Base-by-base conservation (phyloP, 768 basidiomycete species). In the Fistulinella prunicolor region DNA sequence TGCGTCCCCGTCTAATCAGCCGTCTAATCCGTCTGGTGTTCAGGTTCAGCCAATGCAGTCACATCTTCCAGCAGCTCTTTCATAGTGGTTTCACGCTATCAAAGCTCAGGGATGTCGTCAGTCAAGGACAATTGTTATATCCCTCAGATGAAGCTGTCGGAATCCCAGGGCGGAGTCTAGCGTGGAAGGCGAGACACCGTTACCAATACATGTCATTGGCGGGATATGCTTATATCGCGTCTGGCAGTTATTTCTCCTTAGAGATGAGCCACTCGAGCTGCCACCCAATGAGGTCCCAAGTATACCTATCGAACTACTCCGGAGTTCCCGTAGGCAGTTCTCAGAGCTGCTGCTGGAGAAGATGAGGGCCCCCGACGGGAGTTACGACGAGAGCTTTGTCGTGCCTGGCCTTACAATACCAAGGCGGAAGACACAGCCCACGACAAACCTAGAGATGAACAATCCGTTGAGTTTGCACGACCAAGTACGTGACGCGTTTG, bases 361-460 rank as follows among this genome's bases (percentile, higher is more conserved):
- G 60, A 82, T 92, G 73, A 81, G 77, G 40, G 86, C 92, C 0
- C 93, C 93, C 13, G 93, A 95, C 65, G 91, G 89, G 6, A 84
- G 83, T 44, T 90, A 88, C 63, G 83, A 86, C 53, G 80, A 83
- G 30, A 83, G 83, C 9, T 76, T 85, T 51, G 63, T 71, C 24
- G 61, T 82, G 3, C 84, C 84, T 29, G 83, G 80, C 21, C 71
- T 72, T 17, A 62, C 67, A 30, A 61, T 61, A 40, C 69, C 71
- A 20, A 67, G 65, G 44, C 57, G 59, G 41, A 60, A 60, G 48
- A 56, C 63, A 10, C 64, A 56, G 24, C 46, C 60, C 4, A 36
- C 61, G 28, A 68, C 65, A 38, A 77, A 85, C 61, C 70, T 89
- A 51, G 82, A 86, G 53, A 74, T 71, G 53, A 89, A 89, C 64